Evolutionary conservation across 371 early-diverging fungal genomes (phyloP).

Genomic region (Mucor plumbeus): DNA sequence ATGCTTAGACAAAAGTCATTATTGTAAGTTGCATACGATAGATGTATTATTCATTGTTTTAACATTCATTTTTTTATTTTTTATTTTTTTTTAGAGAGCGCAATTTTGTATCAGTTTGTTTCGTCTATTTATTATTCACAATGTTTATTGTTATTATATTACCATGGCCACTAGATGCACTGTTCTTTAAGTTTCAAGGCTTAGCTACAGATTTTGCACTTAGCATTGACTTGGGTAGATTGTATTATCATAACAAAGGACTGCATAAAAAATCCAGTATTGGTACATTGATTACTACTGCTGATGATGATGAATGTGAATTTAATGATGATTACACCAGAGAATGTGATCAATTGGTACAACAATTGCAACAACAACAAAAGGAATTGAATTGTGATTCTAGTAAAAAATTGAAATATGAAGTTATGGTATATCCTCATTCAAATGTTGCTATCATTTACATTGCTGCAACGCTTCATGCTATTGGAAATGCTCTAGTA

Average conservation of each 20-base stretch:
- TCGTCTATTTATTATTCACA: conserved; percentile 36
- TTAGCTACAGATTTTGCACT: conserved; percentile 54
- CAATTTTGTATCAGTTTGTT: conserved; percentile 38
- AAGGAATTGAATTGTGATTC: conserved; percentile 12
- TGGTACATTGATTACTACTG: not conserved
- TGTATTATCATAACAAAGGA: conserved; percentile 32
- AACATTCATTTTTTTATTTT: not conserved
- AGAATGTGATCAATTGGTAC: conserved; percentile 10
- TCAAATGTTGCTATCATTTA: conserved; percentile 23
- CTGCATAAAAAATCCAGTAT: conserved; percentile 14
- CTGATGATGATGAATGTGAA: conserved; percentile 3
- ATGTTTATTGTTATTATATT: conserved; percentile 38
- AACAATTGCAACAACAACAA: conserved; percentile 4
- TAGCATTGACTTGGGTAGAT: conserved; percentile 40
- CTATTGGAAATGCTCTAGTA: conserved; percentile 33
- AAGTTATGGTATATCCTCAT: conserved; percentile 22
- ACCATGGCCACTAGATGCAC: conserved; percentile 56
- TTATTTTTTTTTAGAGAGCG: conserved; percentile 20
- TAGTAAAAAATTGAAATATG: conserved; percentile 7
- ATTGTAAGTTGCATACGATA: not conserved
- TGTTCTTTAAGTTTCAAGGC: conserved; percentile 60
- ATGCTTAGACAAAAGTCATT: conserved; percentile 24
- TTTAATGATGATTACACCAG: conserved; percentile 8
- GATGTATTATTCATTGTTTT: not conserved
- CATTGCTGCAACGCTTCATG: conserved; percentile 30